Conservation (phyloP, 2,329 filamentous ascomycete genomes). For the Orbilia javanica region DNA sequence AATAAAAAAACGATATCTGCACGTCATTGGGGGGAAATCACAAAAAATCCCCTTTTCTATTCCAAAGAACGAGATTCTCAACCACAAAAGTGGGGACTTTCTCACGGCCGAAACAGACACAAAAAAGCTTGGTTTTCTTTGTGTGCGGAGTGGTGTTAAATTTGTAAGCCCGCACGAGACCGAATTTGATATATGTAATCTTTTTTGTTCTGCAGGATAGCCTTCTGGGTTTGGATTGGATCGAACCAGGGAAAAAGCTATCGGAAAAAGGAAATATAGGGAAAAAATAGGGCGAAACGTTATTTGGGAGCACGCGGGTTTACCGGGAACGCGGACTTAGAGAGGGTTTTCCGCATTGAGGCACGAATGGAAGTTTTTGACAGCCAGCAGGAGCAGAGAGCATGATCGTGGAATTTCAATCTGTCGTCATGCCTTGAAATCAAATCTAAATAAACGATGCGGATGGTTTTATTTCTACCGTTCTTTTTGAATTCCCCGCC, state of each 20-base stretch:
- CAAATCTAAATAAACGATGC: neutral
- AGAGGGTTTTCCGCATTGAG: conserved; percentile 26
- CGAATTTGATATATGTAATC: no score
- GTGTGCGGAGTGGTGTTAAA: neutral
- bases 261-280: no score
- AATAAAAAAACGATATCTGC: conserved; percentile 6
- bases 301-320: conserved; percentile 8
- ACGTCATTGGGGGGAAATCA: conserved; percentile 14
- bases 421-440: neutral
- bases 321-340: conserved; percentile 25
- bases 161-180: conserved; percentile 43
- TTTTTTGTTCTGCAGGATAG: no score
- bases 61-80: neutral
- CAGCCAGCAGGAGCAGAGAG: neutral
- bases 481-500: neutral
- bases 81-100: conserved; percentile 22
- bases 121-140: conserved; percentile 19
- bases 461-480: neutral
- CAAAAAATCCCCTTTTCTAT: neutral
- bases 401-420: neutral
- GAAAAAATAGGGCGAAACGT: neutral
- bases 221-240: no score
- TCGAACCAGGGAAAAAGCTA: no score
- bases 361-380: conserved; percentile 12
- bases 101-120: no score